Evolutionary conservation across 2,329 filamentous ascomycete genomes (phyloP), one percentile per base, ranked within the genome.

Genomic region (Trichoderma hamatum): DNA sequence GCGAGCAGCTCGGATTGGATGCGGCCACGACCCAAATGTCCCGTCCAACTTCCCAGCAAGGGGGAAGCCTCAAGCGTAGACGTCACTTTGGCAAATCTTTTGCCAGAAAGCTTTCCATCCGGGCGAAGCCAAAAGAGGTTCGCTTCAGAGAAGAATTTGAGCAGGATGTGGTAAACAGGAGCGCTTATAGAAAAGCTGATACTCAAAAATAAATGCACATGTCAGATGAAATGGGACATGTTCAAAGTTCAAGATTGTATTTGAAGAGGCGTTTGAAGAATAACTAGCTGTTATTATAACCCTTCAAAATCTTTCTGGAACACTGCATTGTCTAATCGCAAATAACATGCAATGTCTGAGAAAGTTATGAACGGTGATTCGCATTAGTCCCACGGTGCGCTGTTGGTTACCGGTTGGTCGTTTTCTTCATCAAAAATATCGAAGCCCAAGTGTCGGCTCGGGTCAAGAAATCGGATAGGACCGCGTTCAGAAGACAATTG

Each of bases 371-470:
- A 6, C 30, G n/a, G 4, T 13, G 5, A 49, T 21, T 32, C 30
- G 10, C 5, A 24, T 58, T 7, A 58, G 32, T 65, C 51, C 62
- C 62, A 65, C 0, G 62, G 34, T 14, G 62, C 51, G n/a, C 51
- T 24, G 19, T 65, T 36, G 26, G 62, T 46, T 5, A 56, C 26
- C 19, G 62, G 51, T 9, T 65, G 62, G n/a, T 65, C 62, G 30
- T 65, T 56, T 24, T 56, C 62, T 19, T 65, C 62, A 2, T 65
- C 62, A 32, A 65, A 65, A 9, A 65, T 56, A 13, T 65, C 52
- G 26, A 65, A 65, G 4, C 62, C 62, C 36, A 65, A 4, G 14
- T 65, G 62, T 13, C 52, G 51, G n/a, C 34, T 65, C 11, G 62
- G 62, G 19, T 65, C 52, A 34, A 65, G 62, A 10, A 56, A 65